phyloP scores from a whole-genome alignment of 345 rosid species.

The Dipteronia sinensis region DNA sequence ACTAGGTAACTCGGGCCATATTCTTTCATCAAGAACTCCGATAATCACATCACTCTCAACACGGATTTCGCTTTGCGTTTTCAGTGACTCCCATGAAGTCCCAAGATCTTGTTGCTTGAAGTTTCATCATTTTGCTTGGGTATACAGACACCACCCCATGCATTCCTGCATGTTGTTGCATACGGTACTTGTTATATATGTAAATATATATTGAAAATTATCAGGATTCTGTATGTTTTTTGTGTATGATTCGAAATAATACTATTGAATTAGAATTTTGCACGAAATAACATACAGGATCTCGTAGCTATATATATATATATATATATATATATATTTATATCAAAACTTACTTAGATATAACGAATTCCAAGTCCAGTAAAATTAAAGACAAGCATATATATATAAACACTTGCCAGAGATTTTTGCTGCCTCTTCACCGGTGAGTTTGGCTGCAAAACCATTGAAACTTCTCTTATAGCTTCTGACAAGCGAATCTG shows the following conservation, averaged over 20 bases:
- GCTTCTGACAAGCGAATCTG: slow-evolving; percentile 44
- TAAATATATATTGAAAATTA: too few relatives aligned
- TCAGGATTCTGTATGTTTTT: too few relatives aligned
- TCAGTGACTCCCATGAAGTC: slow-evolving; percentile 48
- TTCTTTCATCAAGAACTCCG: slow-evolving; percentile 47
- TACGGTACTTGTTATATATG: too few relatives aligned
- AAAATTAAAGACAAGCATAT: too few relatives aligned
- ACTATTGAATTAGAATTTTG: too few relatives aligned
- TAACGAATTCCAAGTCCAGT: too few relatives aligned
- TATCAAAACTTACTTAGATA: too few relatives aligned
- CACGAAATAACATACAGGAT: too few relatives aligned
- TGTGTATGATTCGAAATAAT: too few relatives aligned
- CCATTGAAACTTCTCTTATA: slow-evolving; percentile 66
- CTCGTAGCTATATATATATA: too few relatives aligned
- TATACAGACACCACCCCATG: slow-evolving; percentile 50
- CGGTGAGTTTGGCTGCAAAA: slow-evolving; percentile 50
- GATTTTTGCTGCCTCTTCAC: slow-evolving; percentile 41
- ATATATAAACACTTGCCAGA: slow-evolving; percentile 32
- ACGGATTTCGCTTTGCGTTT: background rate
- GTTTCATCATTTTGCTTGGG: slow-evolving; percentile 36
- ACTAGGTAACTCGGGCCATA: slow-evolving; percentile 56
- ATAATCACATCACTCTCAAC: slow-evolving; percentile 39
- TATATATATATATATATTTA: too few relatives aligned
- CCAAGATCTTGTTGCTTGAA: slow-evolving; percentile 61
- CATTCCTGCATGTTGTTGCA: slow-evolving; percentile 25